Evolutionary conservation across 257 asterid species (phyloP), one percentile per base, ranked within the genome.

Genomic region (Jacaranda copaia): DNA sequence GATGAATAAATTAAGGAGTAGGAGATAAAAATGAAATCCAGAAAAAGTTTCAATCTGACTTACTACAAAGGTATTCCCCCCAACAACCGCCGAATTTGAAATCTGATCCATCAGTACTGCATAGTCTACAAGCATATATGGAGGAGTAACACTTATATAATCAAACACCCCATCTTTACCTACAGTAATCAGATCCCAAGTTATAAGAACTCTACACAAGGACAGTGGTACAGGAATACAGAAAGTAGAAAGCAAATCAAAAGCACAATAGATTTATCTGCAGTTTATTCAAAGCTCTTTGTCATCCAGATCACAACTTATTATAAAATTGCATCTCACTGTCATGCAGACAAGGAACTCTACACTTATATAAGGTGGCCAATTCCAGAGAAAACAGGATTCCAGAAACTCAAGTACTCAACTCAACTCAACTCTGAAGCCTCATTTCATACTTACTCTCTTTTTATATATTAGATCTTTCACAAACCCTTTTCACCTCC

Each of bases 131-230:
- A 86, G 92, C 91, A 83, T 85, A 79, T 96, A 96, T 64, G 99
- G 99, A 65, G 99, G 99, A 19, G 99, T 96, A 73, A 93, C 90
- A 56, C 99, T 96, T 79, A 96, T 74, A 70, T 93, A 96, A 82
- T 93, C 97, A 81, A 96, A 96, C 13, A 73, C 85, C 46, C 82
- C 89, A 61, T 82, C 85, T 80, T 89, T 88, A 74, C 92, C 99
- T 90, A 74, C 74, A 82, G 15, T 32, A 78, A 81, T 56, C 45
- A 64, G 63, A 81, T 45, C n/a, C 18, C 16, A 16, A 19, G n/a
- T 25, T 20, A 61, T 79, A 64, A 81, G 77, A 81, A 82, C 48
- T 25, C 57, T 75, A 62, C 40, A 18, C 25, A 70, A 74, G 15
- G 8, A 77, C 8, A 56, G 42, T 42, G 38, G 64, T 8, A 39